A percentile compares a stretch with the other conserved stretches of the same genome.
Conservation (phyloP, 345 rosid species). For the Eucalyptus cloeziana region DNA sequence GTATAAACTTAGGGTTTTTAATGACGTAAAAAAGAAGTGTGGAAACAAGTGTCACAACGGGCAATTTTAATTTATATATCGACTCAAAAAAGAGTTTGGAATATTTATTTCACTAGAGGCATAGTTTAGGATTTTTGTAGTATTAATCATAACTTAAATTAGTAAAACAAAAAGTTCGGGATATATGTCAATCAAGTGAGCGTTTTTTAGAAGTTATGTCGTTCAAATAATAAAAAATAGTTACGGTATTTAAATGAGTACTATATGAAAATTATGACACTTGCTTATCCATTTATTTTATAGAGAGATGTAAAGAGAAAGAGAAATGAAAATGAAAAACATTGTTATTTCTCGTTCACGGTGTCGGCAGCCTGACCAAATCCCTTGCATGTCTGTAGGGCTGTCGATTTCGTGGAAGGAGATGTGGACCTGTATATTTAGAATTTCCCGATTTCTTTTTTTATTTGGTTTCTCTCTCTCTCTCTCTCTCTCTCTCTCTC, state of each 20-base stretch:
- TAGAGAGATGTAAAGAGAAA: neutral
- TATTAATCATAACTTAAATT: too few relatives aligned
- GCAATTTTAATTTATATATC: too few relatives aligned
- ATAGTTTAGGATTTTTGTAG: too few relatives aligned
- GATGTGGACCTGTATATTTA: neutral
- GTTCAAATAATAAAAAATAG: too few relatives aligned
- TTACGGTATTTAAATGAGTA: too few relatives aligned
- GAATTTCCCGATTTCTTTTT: neutral
- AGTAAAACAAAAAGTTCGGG: too few relatives aligned
- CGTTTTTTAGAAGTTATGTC: accelerated
- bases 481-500: too few relatives aligned
- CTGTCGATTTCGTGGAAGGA: neutral
- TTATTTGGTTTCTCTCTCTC: neutral
- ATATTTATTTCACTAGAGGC: too few relatives aligned
- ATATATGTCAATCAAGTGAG: neutral
- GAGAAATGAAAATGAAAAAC: neutral
- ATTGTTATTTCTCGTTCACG: neutral
- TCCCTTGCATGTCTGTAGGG: neutral
- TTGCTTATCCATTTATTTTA: accelerated
- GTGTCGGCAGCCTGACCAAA: neutral
- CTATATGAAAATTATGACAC: accelerated
- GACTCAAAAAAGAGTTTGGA: too few relatives aligned
- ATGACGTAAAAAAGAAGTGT: neutral
- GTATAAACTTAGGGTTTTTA: neutral
- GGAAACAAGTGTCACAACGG: neutral